phyloP scores from a whole-genome alignment of 2,329 filamentous ascomycete genomes.

The Phaeosphaeria sp. region DNA sequence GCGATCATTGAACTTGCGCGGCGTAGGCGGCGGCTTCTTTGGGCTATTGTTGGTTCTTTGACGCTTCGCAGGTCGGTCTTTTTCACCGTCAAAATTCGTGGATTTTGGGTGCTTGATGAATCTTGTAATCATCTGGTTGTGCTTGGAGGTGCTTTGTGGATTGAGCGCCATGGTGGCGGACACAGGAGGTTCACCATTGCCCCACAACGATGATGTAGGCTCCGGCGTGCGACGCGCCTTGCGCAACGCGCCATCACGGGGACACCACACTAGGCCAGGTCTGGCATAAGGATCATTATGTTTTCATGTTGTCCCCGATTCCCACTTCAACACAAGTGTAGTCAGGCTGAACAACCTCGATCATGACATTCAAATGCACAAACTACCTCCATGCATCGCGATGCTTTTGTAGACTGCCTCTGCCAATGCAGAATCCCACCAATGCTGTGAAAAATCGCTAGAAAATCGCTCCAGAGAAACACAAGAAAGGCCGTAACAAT shows the following conservation, averaged over 20 bases:
- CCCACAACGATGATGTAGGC: slow-evolving; percentile 10
- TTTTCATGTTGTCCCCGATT: not conserved
- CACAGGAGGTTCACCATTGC: not conserved
- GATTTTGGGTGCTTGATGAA: slow-evolving; percentile 53
- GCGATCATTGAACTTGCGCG: slow-evolving; percentile 28
- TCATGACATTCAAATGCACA: not conserved
- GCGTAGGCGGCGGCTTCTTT: slow-evolving; percentile 26
- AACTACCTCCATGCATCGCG: not conserved
- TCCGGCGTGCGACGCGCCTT: slow-evolving; percentile 11
- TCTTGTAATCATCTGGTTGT: slow-evolving; percentile 57
- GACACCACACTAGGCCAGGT: slow-evolving; percentile 1
- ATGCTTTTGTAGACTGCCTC: not conserved
- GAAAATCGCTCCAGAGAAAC: not conserved
- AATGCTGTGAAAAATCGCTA: not conserved
- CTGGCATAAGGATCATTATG: not conserved
- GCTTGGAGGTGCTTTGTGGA: slow-evolving; percentile 50
- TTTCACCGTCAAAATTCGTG: slow-evolving; percentile 51
- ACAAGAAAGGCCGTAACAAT: not conserved
- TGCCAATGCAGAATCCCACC: not conserved
- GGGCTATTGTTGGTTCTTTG: slow-evolving; percentile 42
- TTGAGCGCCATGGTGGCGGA: slow-evolving; percentile 44
- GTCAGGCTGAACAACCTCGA: not conserved
- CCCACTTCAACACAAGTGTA: not conserved
- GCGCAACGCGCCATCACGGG: slow-evolving; percentile 25
- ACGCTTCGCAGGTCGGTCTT: slow-evolving; percentile 52